Evolutionary conservation across 176 grass and related monocot species (phyloP), one percentile per base, ranked within the genome.

Genomic region (Oropetium thomaeum): DNA sequence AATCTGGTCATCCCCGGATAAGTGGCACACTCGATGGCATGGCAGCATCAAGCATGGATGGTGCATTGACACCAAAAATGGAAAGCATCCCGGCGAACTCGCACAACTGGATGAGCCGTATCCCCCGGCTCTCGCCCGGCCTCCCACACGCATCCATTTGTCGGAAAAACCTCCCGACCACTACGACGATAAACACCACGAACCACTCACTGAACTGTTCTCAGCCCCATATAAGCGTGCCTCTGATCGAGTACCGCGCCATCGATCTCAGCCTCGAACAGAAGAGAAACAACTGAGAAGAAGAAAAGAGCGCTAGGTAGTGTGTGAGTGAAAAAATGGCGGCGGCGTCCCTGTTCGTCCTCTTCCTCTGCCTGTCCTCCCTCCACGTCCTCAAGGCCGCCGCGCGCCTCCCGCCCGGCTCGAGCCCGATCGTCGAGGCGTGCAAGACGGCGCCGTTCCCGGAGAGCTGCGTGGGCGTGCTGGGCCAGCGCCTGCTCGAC

Each of bases 161-260:
- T 75, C 70, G 26, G 57, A 15, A 77, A 76, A 71, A 25, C 67
- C 84, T 87, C 84, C 47, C 31, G 17, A 19, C 84, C 78, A 69
- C 84, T 53, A 37, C 47, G 30, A 22, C 61, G 45, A 38, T 22
- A 55, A 81, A 14, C 47, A 48, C 65, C 72, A 65, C 4, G 45
- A 87, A 37, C 57, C 84, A 77, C 73, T 75, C 68, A 23, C 58
- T 49, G 19, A 42, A 10, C 62, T 25, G 16, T 27, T n/a, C n/a
- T n/a, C n/a, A n/a, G 41, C 58, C 3, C 4, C 28, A 17, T 37
- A 65, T 87, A 86, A 64, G 71, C 76, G 5, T 7, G 37, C 5
- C 17, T 2, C 15, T 11, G 2, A 37, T 13, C 8, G 9, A 70
- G 41, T 5, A 1, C 31, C 2, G 39, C 35, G 10, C 4, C 29